Evolutionary conservation across 179 eudicot genomes (phyloP), one percentile per base, ranked within the genome.

Genomic region (Spinacia oleracea): DNA sequence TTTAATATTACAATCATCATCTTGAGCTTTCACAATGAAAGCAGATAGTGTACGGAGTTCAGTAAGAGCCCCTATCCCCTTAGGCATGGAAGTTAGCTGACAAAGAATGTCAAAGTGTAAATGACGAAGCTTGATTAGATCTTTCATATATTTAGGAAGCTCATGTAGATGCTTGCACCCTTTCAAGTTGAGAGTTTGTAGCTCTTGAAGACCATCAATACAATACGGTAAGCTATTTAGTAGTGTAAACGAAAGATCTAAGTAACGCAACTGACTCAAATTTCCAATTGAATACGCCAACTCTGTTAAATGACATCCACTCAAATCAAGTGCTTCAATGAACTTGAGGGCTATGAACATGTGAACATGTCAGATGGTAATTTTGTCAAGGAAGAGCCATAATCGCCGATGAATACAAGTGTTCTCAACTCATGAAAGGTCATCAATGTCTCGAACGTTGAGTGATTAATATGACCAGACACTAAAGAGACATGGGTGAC

Each of bases 191-290:
- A 80, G 48, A 12, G 79, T 80, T 9, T 75, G 71, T 9, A 80
- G 29, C 15, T 70, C 23, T 3, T 5, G 11, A 43, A 80, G 71
- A 15, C 32, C 20, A 1, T 34, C 71, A 1, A 80, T 75, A 21
- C 79, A 38, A 2, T 75, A 75, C 0, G 79, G 79, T 27, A 80
- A 32, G 4, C 60, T 16, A 9, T 70, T 8, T 0, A 80, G 59
- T 4, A 58, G 69, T 1, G 83, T 80, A 11, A 27, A 34, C 4
- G 83, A 80, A 5, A 80, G 42, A 46, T 80, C 75, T 31, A 80
- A 75, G 50, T 58, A 75, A 3, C 76, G 27, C 15, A 80, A 40
- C 0, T 20, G 2, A 23, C 1, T 59, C 11, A 51, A n/a, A 9
- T 60, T 14, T 4, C 64, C 76, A 3, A 80, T 70, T 10, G 79